These are phyloP conservation scores for Botryotinia globosa DNA, from an alignment of 2,329 filamentous ascomycete species.

Conservation along the genomic window DNA sequence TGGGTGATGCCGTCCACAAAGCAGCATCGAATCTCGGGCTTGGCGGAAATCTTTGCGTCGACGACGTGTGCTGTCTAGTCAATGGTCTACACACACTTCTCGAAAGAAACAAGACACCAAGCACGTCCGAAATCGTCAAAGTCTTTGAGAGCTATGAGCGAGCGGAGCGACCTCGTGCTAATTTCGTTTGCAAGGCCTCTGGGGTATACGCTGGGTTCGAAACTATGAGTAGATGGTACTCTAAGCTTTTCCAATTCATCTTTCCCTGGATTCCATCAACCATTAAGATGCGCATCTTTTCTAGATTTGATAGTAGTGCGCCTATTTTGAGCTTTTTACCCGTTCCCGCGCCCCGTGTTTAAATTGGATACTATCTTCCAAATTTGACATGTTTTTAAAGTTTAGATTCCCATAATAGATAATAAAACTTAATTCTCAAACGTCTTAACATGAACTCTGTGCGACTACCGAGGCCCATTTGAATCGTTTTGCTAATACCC, in stretches of 20 bases:
- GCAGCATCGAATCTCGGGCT: slow-evolving; percentile 8
- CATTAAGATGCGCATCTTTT: slow-evolving; percentile 4
- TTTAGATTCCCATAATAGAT: background rate
- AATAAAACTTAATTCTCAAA: background rate
- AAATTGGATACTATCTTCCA: background rate
- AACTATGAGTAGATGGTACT: slow-evolving; percentile 13
- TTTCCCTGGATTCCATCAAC: slow-evolving; percentile 8
- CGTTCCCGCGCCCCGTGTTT: background rate
- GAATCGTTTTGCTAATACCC: no score
- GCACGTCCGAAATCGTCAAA: slow-evolving; percentile 2
- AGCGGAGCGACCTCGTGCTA: slow-evolving; percentile 10
- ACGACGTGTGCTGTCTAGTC: slow-evolving; percentile 11
- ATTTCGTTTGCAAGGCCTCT: slow-evolving; percentile 10
- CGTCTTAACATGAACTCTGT: background rate
- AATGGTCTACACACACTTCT: slow-evolving; percentile 9
- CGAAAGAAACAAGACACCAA: slow-evolving; percentile 1
- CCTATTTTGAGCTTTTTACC: slow-evolving; percentile 7
- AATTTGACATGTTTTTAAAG: background rate
- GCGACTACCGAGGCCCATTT: no score
- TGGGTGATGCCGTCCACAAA: slow-evolving; percentile 13
- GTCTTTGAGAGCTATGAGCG: slow-evolving; percentile 14
- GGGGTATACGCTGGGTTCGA: slow-evolving; percentile 11
- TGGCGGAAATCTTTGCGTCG: slow-evolving; percentile 11
- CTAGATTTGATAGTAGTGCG: slow-evolving; percentile 10
- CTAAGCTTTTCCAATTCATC: slow-evolving; percentile 1